These are phyloP conservation scores for Tylopilus balloui DNA, from an alignment of 768 basidiomycete genomes.

Conservation along the genomic window DNA sequence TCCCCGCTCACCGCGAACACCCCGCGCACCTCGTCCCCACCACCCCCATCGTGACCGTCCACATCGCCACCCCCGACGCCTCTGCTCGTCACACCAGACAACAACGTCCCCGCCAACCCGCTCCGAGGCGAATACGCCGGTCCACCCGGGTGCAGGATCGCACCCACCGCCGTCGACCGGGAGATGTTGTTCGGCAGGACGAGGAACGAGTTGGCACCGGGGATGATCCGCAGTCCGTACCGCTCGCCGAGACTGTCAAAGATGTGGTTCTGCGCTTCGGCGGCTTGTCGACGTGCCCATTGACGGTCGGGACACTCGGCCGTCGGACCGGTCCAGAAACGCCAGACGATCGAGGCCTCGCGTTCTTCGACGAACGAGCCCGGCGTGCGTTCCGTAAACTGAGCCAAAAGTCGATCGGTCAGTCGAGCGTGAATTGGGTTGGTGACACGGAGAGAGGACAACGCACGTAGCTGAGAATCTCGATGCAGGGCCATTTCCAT, in stretches of 20 bases:
- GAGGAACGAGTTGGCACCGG: constrained; percentile 74
- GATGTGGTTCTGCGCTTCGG: constrained; percentile 89
- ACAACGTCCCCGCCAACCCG: constrained; percentile 33
- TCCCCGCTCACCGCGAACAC: constrained; percentile 67
- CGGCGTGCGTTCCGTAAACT: constrained; percentile 89
- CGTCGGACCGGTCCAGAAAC: constrained; percentile 64
- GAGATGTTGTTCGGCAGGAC: constrained; percentile 81
- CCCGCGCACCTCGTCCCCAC: constrained; percentile 48
- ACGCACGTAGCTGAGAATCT: constrained; percentile 81
- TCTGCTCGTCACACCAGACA: constrained; percentile 31
- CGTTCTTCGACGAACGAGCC: constrained; percentile 83
- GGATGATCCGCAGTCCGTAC: constrained; percentile 79
- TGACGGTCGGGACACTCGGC: constrained; percentile 55
- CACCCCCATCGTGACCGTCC: constrained; percentile 23
- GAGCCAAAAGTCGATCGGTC: too few relatives aligned
- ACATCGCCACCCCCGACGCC: neutral
- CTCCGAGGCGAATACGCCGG: constrained; percentile 36
- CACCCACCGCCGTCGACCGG: constrained; percentile 76
- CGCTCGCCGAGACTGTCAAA: constrained; percentile 84
- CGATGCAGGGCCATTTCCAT: constrained; percentile 78
- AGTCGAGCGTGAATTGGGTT: neutral
- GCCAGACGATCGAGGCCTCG: constrained; percentile 78
- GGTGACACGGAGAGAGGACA: neutral
- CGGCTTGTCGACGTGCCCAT: constrained; percentile 84
- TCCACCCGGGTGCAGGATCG: constrained; percentile 67